These are phyloP conservation scores for Begonia loranthoides DNA, from an alignment of 306 rosid genomes.

Conservation along the genomic window DNA sequence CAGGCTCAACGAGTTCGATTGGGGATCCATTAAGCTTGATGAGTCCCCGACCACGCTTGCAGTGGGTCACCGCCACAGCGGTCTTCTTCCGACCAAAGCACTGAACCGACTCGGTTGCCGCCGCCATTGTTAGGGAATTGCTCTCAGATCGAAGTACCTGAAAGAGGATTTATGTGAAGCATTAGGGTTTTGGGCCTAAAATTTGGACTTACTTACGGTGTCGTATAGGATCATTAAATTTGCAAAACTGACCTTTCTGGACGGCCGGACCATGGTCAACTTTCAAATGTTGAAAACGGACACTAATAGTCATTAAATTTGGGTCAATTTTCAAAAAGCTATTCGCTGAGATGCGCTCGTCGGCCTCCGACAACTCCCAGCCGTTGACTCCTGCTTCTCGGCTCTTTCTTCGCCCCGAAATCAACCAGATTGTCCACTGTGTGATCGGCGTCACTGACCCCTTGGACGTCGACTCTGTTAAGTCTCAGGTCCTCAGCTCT, in stretches of 20 bases:
- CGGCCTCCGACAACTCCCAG: constrained; percentile 23
- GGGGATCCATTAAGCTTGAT: constrained; percentile 51
- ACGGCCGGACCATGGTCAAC: too few relatives aligned
- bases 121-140: constrained; percentile 9
- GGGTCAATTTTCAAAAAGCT: too few relatives aligned
- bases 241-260: too few relatives aligned
- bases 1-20: constrained; percentile 37
- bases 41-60: constrained; percentile 40
- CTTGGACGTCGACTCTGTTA: constrained; percentile 23
- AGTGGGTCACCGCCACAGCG: constrained; percentile 47
- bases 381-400: constrained; percentile 71
- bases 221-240: too few relatives aligned
- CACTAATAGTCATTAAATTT: too few relatives aligned
- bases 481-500: constrained; percentile 23
- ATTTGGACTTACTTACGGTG: too few relatives aligned
- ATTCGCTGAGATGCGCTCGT: constrained; percentile 1
- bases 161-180: too few relatives aligned
- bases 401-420: constrained; percentile 42
- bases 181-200: too few relatives aligned
- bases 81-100: constrained; percentile 50
- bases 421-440: constrained; percentile 52
- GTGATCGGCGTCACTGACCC: constrained; percentile 41
- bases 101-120: constrained; percentile 23
- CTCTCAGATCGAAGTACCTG: background rate
- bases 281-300: too few relatives aligned